Conservation (phyloP, 148 eudicot species). For the Rhododendron simsii region DNA sequence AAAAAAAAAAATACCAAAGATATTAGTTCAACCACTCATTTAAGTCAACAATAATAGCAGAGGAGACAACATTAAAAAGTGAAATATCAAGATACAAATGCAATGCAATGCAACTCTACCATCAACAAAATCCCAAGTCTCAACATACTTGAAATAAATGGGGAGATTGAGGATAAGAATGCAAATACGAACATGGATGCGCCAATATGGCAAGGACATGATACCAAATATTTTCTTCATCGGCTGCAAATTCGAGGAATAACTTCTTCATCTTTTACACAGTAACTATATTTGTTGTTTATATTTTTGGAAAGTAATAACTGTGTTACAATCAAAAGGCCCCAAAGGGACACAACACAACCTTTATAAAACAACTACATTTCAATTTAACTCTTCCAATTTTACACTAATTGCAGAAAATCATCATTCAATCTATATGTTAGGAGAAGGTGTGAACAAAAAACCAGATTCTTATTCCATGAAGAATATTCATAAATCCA, state of each 20-base stretch:
- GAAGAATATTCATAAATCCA: neutral
- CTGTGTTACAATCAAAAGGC: neutral
- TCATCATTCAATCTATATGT: neutral
- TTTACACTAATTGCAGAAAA: neutral
- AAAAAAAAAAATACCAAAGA: neutral
- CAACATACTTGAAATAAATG: neutral
- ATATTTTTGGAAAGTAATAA: neutral
- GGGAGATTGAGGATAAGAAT: neutral
- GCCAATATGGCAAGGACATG: neutral
- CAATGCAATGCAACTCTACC: neutral
- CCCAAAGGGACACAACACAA: neutral
- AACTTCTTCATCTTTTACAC: neutral
- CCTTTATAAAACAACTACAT: neutral
- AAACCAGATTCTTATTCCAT: neutral
- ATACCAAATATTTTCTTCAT: neutral
- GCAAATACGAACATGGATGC: neutral
- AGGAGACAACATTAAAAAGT: neutral
- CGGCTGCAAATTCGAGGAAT: neutral
- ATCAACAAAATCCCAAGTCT: neutral
- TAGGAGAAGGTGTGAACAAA: neutral
- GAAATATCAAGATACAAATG: neutral
- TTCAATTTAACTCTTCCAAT: neutral
- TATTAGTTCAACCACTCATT: neutral
- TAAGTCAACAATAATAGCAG: neutral
- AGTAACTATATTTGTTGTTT: neutral